Conservation (phyloP, 2,329 filamentous ascomycete species). For the Colletotrichum lupini region DNA sequence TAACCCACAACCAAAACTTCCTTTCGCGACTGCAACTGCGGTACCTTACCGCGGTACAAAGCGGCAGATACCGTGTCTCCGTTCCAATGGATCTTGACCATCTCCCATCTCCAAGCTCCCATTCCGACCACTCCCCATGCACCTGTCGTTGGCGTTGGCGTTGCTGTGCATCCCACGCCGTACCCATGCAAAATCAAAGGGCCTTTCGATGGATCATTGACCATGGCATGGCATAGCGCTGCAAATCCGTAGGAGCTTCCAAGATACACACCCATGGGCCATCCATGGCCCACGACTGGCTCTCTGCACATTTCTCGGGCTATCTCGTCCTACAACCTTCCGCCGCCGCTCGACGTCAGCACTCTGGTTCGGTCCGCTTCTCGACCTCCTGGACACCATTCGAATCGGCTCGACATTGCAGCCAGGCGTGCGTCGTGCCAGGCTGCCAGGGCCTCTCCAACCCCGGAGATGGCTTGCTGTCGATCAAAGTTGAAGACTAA, state of each 20-base stretch:
- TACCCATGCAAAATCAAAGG: slow-evolving; percentile 15
- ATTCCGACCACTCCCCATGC: neutral
- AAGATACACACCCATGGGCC: neutral
- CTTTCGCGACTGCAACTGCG: slow-evolving; percentile 15
- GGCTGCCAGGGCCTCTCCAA: neutral
- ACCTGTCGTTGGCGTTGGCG: neutral
- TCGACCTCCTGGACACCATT: neutral
- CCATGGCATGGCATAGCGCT: neutral
- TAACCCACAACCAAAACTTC: slow-evolving; percentile 1
- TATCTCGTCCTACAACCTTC: neutral
- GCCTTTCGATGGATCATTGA: neutral
- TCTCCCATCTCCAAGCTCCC: neutral
- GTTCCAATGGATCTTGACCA: slow-evolving; percentile 9
- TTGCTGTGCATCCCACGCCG: slow-evolving; percentile 5
- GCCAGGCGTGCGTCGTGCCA: neutral
- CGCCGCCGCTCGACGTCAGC: neutral
- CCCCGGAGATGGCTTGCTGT: neutral
- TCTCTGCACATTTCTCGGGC: neutral
- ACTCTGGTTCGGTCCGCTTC: neutral
- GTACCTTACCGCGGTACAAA: slow-evolving; percentile 26
- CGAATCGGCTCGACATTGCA: neutral
- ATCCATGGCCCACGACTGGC: no score
- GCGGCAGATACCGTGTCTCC: slow-evolving; percentile 31
- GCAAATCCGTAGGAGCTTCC: neutral
- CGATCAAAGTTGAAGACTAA: neutral